Conservation (phyloP, 169 alveolate genomes). For the Cardiosporidium cionae region DNA sequence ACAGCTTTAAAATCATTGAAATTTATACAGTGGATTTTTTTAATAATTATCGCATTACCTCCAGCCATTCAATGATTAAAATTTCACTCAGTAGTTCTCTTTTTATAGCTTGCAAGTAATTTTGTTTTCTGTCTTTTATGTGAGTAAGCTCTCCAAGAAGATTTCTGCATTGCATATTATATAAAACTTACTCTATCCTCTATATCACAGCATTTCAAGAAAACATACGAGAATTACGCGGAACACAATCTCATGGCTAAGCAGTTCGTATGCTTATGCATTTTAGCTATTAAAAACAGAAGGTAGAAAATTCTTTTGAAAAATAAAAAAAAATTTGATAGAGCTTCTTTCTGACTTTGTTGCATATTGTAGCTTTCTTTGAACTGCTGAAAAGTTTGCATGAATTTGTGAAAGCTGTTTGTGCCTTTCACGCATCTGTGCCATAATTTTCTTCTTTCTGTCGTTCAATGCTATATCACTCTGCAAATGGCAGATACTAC, state of each 20-base stretch:
- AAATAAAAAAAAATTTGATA: no score
- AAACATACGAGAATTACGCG: no score
- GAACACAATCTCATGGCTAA: no score
- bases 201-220: no score
- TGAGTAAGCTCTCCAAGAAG: slow-evolving; percentile 43
- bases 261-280: no score
- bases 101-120: slow-evolving; percentile 62
- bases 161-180: slow-evolving; percentile 12
- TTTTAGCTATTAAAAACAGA: no score
- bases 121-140: slow-evolving; percentile 53
- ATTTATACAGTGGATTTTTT: background rate
- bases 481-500: slow-evolving; percentile 13
- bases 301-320: no score
- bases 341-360: no score
- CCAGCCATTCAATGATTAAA: slow-evolving; percentile 72
- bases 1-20: background rate
- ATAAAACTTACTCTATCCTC: no score
- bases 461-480: slow-evolving; percentile 46
- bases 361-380: slow-evolving; percentile 61
- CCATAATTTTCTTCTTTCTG: slow-evolving; percentile 47
- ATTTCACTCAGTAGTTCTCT: slow-evolving; percentile 66
- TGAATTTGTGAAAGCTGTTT: slow-evolving; percentile 59
- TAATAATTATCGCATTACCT: slow-evolving; percentile 22
- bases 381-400: slow-evolving; percentile 62
- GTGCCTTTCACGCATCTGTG: slow-evolving; percentile 59